phyloP scores from a whole-genome alignment of 148 eudicot species.

The Camellia granthamiana region DNA sequence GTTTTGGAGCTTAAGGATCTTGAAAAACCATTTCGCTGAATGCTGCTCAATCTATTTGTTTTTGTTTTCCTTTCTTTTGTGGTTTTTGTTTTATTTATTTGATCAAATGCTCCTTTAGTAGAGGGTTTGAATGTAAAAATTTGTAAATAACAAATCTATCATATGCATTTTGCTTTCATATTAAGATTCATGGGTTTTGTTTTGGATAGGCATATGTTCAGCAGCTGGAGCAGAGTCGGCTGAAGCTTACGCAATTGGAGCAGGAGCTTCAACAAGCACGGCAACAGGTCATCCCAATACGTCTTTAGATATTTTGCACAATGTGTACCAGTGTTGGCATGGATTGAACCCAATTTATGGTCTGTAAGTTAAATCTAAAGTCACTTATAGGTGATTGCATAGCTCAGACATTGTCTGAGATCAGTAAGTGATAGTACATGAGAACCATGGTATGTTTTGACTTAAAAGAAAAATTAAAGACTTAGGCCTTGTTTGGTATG shows the following conservation, averaged over 20 bases:
- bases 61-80: too few species aligned
- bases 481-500: too few species aligned
- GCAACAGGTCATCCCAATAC: slow-evolving; percentile 58
- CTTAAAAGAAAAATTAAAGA: too few species aligned
- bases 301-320: not conserved
- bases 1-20: not conserved
- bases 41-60: too few species aligned
- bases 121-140: too few species aligned
- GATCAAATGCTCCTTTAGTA: too few species aligned
- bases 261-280: slow-evolving; percentile 87
- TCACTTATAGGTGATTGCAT: too few species aligned
- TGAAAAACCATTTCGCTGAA: too few species aligned
- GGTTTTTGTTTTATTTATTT: too few species aligned
- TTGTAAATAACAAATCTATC: not conserved
- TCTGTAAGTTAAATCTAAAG: not conserved
- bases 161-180: not conserved
- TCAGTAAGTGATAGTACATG: too few species aligned
- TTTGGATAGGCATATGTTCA: slow-evolving; percentile 81
- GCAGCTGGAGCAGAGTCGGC: slow-evolving; percentile 81
- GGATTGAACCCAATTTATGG: not conserved
- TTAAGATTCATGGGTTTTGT: not conserved
- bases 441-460: too few species aligned
- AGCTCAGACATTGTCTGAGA: too few species aligned
- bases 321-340: not conserved
- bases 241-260: slow-evolving; percentile 78